Conservation (phyloP, 2,329 filamentous ascomycete genomes). For the Plectosphaerella cucumerina region DNA sequence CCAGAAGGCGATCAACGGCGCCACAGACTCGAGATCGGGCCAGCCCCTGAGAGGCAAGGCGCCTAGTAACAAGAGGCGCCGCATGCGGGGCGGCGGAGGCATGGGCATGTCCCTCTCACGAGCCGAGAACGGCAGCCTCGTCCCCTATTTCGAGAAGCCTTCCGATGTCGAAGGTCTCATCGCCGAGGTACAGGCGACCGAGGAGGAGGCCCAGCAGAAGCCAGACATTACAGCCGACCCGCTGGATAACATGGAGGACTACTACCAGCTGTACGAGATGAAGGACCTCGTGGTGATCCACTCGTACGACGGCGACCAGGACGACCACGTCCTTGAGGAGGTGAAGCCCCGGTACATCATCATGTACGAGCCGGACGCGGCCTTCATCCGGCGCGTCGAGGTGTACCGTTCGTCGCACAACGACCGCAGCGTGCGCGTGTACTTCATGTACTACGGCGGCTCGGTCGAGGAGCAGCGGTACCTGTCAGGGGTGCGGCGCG, state of each 20-base stretch:
- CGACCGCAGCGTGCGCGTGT: conserved; percentile 83
- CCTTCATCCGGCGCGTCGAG: conserved; percentile 91
- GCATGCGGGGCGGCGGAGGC: conserved; percentile 74
- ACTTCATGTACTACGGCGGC: conserved; percentile 93
- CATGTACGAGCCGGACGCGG: conserved; percentile 96
- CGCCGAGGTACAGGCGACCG: conserved; percentile 77
- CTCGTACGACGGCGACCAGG: conserved; percentile 91
- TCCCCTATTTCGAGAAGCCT: conserved; percentile 77
- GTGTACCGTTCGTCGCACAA: conserved; percentile 94
- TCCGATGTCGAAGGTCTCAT: conserved; percentile 78
- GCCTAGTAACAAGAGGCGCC: conserved; percentile 80
- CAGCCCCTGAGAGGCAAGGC: conserved; percentile 55
- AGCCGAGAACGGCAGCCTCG: conserved; percentile 68
- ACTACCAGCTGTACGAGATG: conserved; percentile 89
- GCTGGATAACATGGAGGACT: conserved; percentile 86
- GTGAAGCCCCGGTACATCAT: conserved; percentile 90
- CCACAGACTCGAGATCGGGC: conserved; percentile 51
- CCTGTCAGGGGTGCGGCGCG: conserved; percentile 80
- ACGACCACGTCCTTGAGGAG: conserved; percentile 95
- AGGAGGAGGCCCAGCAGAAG: conserved; percentile 71
- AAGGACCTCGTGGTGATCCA: conserved; percentile 84
- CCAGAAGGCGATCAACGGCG: conserved; percentile 68
- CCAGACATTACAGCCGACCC: conserved; percentile 71
- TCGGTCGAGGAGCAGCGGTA: conserved; percentile 96
- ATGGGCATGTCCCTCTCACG: conserved; percentile 55